Base-by-base conservation (phyloP, 139 green algal genomes). In the Deuterostichococcus epilithicus region DNA sequence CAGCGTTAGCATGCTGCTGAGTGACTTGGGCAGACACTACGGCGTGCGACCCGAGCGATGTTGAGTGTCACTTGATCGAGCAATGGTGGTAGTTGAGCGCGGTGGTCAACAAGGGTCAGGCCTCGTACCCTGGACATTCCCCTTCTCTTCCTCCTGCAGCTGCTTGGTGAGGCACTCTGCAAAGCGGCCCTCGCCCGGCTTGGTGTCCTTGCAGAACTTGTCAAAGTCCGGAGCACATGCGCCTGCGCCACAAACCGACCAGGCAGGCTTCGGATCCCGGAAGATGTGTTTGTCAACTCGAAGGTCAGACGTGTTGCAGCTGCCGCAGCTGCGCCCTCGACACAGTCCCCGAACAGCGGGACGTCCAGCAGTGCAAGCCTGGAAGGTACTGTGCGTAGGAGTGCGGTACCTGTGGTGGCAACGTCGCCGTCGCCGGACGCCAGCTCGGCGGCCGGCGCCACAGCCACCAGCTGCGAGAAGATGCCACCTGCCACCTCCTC, bases 151-250 rank as follows among this genome's bases (percentile, higher is more conserved):
- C 18, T 72, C 72, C n/a, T 83, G 76, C 1, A 92, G 81, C n/a
- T 88, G 77, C 26, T 92, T 81, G 1, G 84, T 86, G 13, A 96
- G 79, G 79, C 91, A 96, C 2, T 86, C 79, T 35, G 86, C 82
- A 66, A 94, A 74, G 22, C 86, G 68, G 23, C 82, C 80, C 28
- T 90, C 80, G 1, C 91, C 91, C 33, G 82, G 78, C 28, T 84
- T 81, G 1, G 89, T 73, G 37, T 86, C 82, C 3, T 80, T 67
- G 78, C 92, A 96, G n/a, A 88, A 89, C 2, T 70, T 66, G 3
- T 89, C 68, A 20, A 94, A 83, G 25, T 93, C 90, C 1, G 72
- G 70, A 23, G 67, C 65, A 72, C 91, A 96, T 10, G 86, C 82
- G 30, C 89, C 91, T 93, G 86, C 78, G 78, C 1, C 4, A 36